Evolutionary conservation across 306 rosid species (phyloP).

Genomic region (Begonia peltatifolia): DNA sequence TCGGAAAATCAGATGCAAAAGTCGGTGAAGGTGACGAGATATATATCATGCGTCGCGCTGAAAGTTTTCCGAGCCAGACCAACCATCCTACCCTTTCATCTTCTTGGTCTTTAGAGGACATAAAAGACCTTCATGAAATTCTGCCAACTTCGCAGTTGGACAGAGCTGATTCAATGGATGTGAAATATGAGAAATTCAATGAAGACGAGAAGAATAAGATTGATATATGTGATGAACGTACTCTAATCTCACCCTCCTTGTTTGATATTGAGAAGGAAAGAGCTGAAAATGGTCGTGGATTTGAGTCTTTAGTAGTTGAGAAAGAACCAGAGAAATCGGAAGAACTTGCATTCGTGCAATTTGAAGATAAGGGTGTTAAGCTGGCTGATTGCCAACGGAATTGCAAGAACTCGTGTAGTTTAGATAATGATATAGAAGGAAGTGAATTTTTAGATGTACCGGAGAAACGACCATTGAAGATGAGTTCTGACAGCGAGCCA

Average conservation of each 20-base stretch:
- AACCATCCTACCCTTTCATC: constrained; percentile 9
- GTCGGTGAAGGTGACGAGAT: constrained; percentile 30
- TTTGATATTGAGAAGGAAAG: constrained; percentile 19
- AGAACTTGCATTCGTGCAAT: constrained; percentile 8
- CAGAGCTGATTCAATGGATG: constrained; percentile 36
- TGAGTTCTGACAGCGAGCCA: constrained; percentile 55
- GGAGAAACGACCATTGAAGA: constrained; percentile 38
- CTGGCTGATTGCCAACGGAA: constrained; percentile 8
- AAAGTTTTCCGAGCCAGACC: constrained; percentile 27
- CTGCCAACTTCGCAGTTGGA: constrained; percentile 29
- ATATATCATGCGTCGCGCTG: constrained; percentile 20
- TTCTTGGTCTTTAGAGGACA: constrained; percentile 24
- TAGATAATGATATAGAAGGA: constrained; percentile 54
- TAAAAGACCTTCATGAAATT: constrained; percentile 73
- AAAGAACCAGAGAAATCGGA: constrained; percentile 31
- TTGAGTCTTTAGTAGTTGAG: constrained; percentile 31
- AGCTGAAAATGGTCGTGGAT: constrained; percentile 22
- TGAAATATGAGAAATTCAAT: constrained; percentile 29
- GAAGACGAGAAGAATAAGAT: constrained; percentile 26
- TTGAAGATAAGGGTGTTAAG: constrained; percentile 21
- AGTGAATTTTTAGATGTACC: constrained; percentile 16
- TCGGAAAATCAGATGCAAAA: constrained; percentile 17
- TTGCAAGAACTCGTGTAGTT: too few relatives aligned
- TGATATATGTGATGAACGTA: constrained; percentile 9
- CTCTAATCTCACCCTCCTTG: neutral